Evolutionary conservation across 2,329 filamentous ascomycete species (phyloP), one percentile per base, ranked within the genome.

Genomic region (Fusarium camptoceras): DNA sequence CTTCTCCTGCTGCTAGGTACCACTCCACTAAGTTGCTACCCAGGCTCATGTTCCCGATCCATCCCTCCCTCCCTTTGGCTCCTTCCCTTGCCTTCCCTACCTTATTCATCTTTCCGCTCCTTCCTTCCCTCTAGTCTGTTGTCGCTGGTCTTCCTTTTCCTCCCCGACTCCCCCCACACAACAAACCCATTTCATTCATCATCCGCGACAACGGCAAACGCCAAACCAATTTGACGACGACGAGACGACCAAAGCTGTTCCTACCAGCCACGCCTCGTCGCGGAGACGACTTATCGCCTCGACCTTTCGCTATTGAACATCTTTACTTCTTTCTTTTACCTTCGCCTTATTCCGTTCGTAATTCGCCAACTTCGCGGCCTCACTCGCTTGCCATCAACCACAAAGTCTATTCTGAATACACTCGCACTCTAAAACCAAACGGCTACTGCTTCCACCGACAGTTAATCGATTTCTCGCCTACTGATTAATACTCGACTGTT

Each of bases 201-300:
- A 64, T 72, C 69, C 59, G 64, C 69, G 70, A 74, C 71, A 61
- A 71, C 64, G 57, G 59, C 60, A 66, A 61, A 70, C 60, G 55
- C 56, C 51, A 60, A 51, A 55, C 48, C 42, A 30, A 48, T 67
- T 63, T 59, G 58, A 75, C 72, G 70, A 74, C 73, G 73, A 74
- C 73, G 73, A 62, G 60, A 74, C 64, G 58, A 66, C 25, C 47
- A 66, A 61, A 66, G 64, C 59, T 61, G 65, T 59, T 44, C 42
- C 61, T 59, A 47, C 49, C 69, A 73, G 63, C 68, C 59, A 71
- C 68, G 61, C 71, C 70, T 70, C 71, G 71, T 75, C 72, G 61
- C 68, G 66, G 70, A 75, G 72, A 74, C 71, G 73, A 75, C 34
- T 66, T 47, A 30, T 74, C 61, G 63, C 71, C 73, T 75, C 73